A percentile compares a stretch with the other conserved stretches of the same genome.
Evolutionary conservation across 495 filamentous ascomycete species (phyloP).

Genomic region (Penicillium lividum): DNA sequence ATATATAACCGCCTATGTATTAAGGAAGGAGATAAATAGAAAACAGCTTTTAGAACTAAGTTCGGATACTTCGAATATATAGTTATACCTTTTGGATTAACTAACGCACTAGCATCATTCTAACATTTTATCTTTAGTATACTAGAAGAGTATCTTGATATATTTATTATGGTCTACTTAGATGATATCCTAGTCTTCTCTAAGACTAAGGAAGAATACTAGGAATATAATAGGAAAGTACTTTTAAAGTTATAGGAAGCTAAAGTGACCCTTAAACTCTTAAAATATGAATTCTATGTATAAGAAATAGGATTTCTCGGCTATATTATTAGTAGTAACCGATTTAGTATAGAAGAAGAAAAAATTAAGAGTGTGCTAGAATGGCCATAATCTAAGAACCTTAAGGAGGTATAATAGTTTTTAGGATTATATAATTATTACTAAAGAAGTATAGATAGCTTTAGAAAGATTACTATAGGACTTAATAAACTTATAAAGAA

Average conservation of each 20-base stretch:
- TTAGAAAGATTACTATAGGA: conserved; percentile 1
- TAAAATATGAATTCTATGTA: conserved; percentile 11
- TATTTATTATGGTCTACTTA: too few species aligned
- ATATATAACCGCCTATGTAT: too few species aligned
- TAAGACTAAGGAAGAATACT: not conserved
- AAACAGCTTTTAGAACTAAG: too few species aligned
- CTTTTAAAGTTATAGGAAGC: not conserved
- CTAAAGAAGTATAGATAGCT: conserved; percentile 13
- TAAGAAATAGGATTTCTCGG: conserved; percentile 14
- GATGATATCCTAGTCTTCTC: not conserved
- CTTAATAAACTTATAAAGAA: conserved; percentile 14
- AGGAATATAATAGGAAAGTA: not conserved
- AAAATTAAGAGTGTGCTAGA: conserved; percentile 15
- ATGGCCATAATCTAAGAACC: conserved; percentile 7
- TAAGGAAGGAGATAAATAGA: too few species aligned
- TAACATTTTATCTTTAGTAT: too few species aligned
- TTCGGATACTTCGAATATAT: too few species aligned
- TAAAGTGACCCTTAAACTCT: not conserved
- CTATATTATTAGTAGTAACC: conserved; percentile 11
- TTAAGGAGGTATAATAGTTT: conserved; percentile 18
- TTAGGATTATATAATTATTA: conserved; percentile 19
- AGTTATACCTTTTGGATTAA: too few species aligned
- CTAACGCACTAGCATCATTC: too few species aligned
- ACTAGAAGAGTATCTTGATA: too few species aligned
- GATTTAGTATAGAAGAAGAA: conserved; percentile 14